These are phyloP conservation scores for Saccharomyces uvarum DNA, from an alignment of 1,139 yeast species.

Conservation along the genomic window DNA sequence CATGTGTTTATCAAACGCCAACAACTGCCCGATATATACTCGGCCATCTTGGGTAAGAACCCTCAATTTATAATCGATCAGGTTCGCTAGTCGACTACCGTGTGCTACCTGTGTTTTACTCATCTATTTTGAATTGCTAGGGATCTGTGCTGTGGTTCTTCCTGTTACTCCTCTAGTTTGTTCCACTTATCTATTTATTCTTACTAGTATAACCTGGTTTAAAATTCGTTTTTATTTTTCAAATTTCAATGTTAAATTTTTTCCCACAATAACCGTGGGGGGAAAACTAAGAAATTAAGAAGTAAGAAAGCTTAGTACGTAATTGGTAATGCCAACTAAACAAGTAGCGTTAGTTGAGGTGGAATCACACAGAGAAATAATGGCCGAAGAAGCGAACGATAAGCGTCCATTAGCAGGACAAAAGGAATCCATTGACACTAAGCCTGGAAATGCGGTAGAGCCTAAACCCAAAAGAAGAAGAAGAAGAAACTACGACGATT, in stretches of 20 bases:
- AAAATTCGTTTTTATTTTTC: not conserved
- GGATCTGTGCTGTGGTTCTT: not conserved
- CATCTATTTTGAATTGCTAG: constrained; percentile 5
- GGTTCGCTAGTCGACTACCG: constrained; percentile 46
- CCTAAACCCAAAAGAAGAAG: constrained; percentile 31
- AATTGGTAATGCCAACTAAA: constrained; percentile 8
- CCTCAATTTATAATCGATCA: constrained; percentile 65
- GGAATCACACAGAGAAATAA: not conserved
- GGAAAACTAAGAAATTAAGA: not conserved
- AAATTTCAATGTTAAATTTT: not conserved
- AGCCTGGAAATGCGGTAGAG: constrained; percentile 12
- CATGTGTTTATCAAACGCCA: constrained; percentile 87
- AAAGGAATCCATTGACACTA: constrained; percentile 10
- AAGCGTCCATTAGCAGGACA: constrained; percentile 11
- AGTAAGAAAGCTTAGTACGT: not conserved
- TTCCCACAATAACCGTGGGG: not conserved
- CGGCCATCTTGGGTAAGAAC: constrained; percentile 71
- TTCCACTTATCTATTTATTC: not conserved
- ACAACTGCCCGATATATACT: constrained; percentile 65
- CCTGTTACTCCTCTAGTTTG: not conserved
- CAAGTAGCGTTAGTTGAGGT: not conserved
- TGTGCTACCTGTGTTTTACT: constrained; percentile 20
- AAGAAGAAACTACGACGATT: constrained; percentile 48
- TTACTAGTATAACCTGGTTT: not conserved
- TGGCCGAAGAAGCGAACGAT: constrained; percentile 13